Evolutionary conservation across 2,329 filamentous ascomycete genomes (phyloP).

Genomic region (Phialocephala subalpina): DNA sequence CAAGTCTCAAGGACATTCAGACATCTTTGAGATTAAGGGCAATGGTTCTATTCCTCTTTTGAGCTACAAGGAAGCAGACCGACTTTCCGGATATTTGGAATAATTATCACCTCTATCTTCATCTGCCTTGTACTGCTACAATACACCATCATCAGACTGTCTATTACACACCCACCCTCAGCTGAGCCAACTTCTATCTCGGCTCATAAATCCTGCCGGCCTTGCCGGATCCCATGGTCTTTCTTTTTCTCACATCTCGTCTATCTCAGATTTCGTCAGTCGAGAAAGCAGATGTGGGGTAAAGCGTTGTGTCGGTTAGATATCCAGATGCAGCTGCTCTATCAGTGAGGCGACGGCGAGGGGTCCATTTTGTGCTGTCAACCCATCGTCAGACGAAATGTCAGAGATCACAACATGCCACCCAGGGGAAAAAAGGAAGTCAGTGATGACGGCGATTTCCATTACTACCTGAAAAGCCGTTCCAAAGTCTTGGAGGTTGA

Average conservation of each 20-base stretch:
- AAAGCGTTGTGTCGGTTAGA: conserved; percentile 16
- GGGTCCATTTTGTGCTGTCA: conserved; percentile 9
- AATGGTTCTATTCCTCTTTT: background rate
- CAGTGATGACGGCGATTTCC: background rate
- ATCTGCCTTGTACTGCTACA: background rate
- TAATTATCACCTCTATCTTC: background rate
- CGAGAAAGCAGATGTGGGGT: conserved; percentile 18
- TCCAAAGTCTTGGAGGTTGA: background rate
- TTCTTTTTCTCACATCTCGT: conserved; percentile 11
- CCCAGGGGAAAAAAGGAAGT: background rate
- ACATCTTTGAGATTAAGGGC: background rate
- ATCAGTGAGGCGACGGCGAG: conserved; percentile 4
- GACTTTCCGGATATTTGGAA: background rate
- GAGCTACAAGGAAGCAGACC: background rate
- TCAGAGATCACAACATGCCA: background rate
- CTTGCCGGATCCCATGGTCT: conserved; percentile 15
- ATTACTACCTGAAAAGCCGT: background rate
- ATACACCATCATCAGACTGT: background rate
- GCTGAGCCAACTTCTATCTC: conserved; percentile 4
- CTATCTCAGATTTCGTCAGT: conserved; percentile 12
- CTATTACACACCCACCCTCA: conserved; percentile 1
- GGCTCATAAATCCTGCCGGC: background rate
- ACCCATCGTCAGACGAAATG: background rate
- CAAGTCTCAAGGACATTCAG: background rate
- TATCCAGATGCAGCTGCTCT: conserved; percentile 9